Percentiles rank a stretch among this genome's conserved stretches.
These are phyloP conservation scores for Jamesozyma jinghongensis DNA, from an alignment of 805 yeast species.

Conservation along the genomic window DNA sequence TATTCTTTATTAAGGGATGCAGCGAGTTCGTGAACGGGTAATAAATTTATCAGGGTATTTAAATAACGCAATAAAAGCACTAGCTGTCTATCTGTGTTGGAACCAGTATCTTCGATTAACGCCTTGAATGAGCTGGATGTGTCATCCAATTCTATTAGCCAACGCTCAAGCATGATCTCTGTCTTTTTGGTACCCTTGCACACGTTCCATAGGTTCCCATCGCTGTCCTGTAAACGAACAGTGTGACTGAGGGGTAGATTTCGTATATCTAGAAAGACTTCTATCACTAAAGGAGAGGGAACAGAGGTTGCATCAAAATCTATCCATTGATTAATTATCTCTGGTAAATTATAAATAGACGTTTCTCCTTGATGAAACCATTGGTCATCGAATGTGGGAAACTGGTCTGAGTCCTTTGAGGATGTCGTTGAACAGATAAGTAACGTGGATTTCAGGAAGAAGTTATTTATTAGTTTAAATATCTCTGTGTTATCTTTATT, in stretches of 20 bases:
- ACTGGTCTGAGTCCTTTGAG: neutral
- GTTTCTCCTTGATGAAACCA: conserved; percentile 7
- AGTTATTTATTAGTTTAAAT: conserved; percentile 43
- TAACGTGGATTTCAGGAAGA: conserved; percentile 55
- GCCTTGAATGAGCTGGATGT: conserved; percentile 28
- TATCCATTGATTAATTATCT: conserved; percentile 51
- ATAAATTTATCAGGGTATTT: conserved; percentile 51
- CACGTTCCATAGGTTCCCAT: conserved; percentile 46
- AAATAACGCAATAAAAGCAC: conserved; percentile 66
- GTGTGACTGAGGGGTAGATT: conserved; percentile 47
- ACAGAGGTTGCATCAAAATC: conserved; percentile 37
- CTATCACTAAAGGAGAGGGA: conserved; percentile 80
- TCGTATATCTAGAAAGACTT: conserved; percentile 66
- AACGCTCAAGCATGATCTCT: conserved; percentile 89
- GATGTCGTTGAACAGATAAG: conserved; percentile 39
- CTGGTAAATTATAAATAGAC: conserved; percentile 8
- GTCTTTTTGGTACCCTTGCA: conserved; percentile 54
- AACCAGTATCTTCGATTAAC: conserved; percentile 43
- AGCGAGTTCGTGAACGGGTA: conserved; percentile 63
- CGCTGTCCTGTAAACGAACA: conserved; percentile 48
- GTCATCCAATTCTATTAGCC: conserved; percentile 76
- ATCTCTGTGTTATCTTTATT: conserved; percentile 7
- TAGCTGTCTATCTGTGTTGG: conserved; percentile 63
- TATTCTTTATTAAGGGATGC: conserved; percentile 33
- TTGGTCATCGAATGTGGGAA: conserved; percentile 5